Evolutionary conservation across 306 rosid species (phyloP).

Genomic region (Fragaria vesca): DNA sequence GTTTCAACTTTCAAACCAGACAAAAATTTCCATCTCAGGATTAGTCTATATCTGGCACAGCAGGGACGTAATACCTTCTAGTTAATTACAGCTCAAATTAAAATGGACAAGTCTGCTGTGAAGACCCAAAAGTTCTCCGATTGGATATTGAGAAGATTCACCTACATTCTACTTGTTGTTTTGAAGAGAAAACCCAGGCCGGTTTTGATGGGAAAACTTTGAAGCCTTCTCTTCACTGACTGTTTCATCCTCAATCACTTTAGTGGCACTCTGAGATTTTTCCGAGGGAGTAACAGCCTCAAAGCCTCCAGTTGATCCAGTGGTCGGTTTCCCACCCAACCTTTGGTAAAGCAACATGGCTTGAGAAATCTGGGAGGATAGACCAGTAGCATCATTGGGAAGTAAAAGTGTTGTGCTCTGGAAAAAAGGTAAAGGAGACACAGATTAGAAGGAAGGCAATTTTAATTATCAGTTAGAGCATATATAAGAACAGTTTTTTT

Average conservation of each 20-base stretch:
- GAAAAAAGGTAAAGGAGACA: slow-evolving; percentile 2
- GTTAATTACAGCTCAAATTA: slow-evolving; percentile 13
- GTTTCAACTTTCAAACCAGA: neutral
- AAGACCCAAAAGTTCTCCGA: neutral
- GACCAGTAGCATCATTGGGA: slow-evolving; percentile 71
- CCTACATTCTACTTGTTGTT: slow-evolving; percentile 33
- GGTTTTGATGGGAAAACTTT: slow-evolving; percentile 70
- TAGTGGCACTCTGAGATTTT: slow-evolving; percentile 28
- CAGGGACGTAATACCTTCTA: neutral
- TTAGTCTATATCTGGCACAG: slow-evolving; percentile 7
- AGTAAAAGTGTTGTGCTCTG: slow-evolving; percentile 96
- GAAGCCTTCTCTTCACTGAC: slow-evolving; percentile 24
- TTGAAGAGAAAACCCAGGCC: slow-evolving; percentile 67
- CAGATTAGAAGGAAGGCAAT: neutral
- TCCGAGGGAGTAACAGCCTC: slow-evolving; percentile 34
- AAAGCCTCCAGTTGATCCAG: slow-evolving; percentile 27
- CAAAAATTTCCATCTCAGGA: neutral
- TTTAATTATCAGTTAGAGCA: slow-evolving; percentile 3
- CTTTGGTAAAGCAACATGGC: slow-evolving; percentile 88
- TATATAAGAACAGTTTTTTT: neutral
- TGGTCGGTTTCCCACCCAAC: slow-evolving; percentile 54
- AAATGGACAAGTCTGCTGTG: neutral
- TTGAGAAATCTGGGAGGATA: slow-evolving; percentile 96
- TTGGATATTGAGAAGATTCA: neutral
- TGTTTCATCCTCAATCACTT: slow-evolving; percentile 12